phyloP scores from a whole-genome alignment of 2,329 filamentous ascomycete genomes.

The Incumbomyces lentus region DNA sequence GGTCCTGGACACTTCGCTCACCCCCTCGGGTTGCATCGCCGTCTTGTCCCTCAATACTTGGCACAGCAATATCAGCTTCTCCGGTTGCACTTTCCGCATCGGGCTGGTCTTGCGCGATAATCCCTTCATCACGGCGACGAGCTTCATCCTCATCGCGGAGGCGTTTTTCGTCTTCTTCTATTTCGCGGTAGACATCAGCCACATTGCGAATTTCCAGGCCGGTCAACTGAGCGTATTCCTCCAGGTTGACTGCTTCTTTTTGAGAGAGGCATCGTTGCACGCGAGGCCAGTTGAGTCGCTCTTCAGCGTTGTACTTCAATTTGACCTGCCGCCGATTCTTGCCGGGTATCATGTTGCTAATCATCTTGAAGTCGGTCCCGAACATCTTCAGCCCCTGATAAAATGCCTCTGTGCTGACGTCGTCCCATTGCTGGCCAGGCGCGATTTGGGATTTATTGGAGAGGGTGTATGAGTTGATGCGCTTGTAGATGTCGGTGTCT shows the following conservation, averaged over 20 bases:
- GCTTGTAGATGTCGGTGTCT: conserved; percentile 34
- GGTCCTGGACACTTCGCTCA: background rate
- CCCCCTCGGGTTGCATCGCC: conserved; percentile 7
- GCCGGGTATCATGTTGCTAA: conserved; percentile 51
- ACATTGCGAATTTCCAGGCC: conserved; percentile 35
- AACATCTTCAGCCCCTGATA: conserved; percentile 54
- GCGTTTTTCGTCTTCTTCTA: conserved; percentile 34
- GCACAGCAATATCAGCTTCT: conserved; percentile 21
- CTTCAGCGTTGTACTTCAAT: conserved; percentile 52
- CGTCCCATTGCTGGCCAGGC: conserved; percentile 43
- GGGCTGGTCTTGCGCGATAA: conserved; percentile 11
- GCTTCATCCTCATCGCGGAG: conserved; percentile 32
- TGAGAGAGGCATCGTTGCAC: conserved; percentile 43
- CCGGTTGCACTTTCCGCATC: conserved; percentile 12
- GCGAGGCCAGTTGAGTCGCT: conserved; percentile 43
- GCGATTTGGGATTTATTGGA: conserved; percentile 38
- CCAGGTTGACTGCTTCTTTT: conserved; percentile 33
- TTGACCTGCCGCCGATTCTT: conserved; percentile 53
- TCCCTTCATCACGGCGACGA: conserved; percentile 17
- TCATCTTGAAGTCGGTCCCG: conserved; percentile 52
- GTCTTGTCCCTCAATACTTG: conserved; percentile 26
- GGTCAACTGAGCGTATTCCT: conserved; percentile 36
- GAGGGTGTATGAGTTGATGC: conserved; percentile 37
- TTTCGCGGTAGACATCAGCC: conserved; percentile 36
- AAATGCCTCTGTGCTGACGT: conserved; percentile 49